Evolutionary conservation across 768 basidiomycete genomes (phyloP), one percentile per base, ranked within the genome.

Genomic region (Lepiota venenata): DNA sequence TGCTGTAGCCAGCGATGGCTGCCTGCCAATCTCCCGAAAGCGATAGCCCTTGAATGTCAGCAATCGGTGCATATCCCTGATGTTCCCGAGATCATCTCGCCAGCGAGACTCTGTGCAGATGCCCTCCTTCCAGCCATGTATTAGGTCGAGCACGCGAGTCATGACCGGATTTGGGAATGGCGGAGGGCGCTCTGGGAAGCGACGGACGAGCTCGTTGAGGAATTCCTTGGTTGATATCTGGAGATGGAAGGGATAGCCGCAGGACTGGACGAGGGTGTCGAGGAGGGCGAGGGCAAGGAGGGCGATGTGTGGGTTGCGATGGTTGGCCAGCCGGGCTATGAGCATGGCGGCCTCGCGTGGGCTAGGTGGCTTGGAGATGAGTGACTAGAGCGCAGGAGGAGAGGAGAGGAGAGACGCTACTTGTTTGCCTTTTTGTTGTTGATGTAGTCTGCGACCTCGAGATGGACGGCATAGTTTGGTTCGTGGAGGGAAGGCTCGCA

Each of bases 161-260:
- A 98, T 99, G 61, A 97, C 91, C 18, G 93, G 88, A 2, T 92
- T 91, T 0, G 93, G 92, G 67, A 95, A 93, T 1, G 93, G 90
- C 0, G 97, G 96, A 2, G 97, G 97, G 42, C 96, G 84, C 71
- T 99, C 97, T 5, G 97, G 97, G 68, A 99, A 98, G 61, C 95
- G 84, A 46, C 96, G 86, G 21, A 99, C 97, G 66, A 99, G 87
- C 67, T 98, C 97, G 71, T 99, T 99, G 15, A 98, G 78, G 66
- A 98, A 99, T 64, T 98, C 97, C 66, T 99, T 98, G 39, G 96
- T 98, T 15, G 89, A 78, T 62, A 98, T 90, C 69, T 99, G 97
- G 20, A 99, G 85, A 67, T 98, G 97, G 55, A 99, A 89, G 0
- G 96, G 87, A 71, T 99, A 99, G 68, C 97, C 97, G 66, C 96